Conservation (phyloP, 164 flowering plant species). For the Brasenia schreberi region DNA sequence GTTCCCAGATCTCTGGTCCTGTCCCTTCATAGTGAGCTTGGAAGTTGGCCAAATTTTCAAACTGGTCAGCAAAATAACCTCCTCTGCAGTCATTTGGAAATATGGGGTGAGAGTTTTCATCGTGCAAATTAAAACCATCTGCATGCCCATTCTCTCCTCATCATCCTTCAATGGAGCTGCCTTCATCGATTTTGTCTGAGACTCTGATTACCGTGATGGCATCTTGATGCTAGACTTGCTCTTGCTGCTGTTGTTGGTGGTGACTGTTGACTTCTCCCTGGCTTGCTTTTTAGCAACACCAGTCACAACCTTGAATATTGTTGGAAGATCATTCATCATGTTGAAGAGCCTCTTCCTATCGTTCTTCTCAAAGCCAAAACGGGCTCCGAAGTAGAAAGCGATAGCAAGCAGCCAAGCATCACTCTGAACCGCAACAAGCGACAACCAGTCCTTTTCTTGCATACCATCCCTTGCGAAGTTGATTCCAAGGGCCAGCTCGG, state of each 20-base stretch:
- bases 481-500: constrained; percentile 62
- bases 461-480: constrained; percentile 67
- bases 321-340: constrained; percentile 78
- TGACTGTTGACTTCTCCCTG: constrained; percentile 40
- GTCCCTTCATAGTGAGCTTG: constrained; percentile 91
- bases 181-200: constrained; percentile 27
- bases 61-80: constrained; percentile 97
- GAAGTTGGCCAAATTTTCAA: constrained; percentile 90
- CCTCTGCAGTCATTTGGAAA: constrained; percentile 41
- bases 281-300: constrained; percentile 38
- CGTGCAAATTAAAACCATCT: constrained; percentile 22
- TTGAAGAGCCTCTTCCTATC: constrained; percentile 78
- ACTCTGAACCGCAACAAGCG: no score
- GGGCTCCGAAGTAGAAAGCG: constrained; percentile 61
- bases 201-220: constrained; percentile 34
- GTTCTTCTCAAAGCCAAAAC: constrained; percentile 56
- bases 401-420: constrained; percentile 67
- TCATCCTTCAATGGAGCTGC: constrained; percentile 32
- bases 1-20: constrained; percentile 97
- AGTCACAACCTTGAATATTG: constrained; percentile 57
- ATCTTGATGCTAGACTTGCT: constrained; percentile 38
- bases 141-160: constrained; percentile 16
- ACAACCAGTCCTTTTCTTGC: constrained; percentile 61
- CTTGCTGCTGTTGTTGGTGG: constrained; percentile 42
- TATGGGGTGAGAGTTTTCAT: constrained; percentile 12